Conservation (phyloP, 768 basidiomycete species). For the Termitomyces sp. region DNA sequence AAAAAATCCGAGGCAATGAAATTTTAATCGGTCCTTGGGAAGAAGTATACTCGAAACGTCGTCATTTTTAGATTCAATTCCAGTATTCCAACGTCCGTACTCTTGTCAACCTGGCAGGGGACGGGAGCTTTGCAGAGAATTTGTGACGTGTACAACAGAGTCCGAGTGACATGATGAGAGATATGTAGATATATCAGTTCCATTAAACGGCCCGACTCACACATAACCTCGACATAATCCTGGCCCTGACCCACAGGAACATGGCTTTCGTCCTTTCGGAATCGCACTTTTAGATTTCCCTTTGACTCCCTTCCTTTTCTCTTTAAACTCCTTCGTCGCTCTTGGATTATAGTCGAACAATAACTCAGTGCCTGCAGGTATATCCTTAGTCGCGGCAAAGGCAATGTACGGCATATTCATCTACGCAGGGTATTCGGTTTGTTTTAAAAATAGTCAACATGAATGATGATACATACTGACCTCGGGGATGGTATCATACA, state of each 20-base stretch:
- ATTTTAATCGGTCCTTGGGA: too few species aligned
- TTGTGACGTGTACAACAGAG: too few species aligned
- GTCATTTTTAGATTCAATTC: too few species aligned
- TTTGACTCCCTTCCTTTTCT: constrained; percentile 12
- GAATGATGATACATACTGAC: constrained; percentile 24
- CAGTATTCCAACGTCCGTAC: too few species aligned
- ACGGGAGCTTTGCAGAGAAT: too few species aligned
- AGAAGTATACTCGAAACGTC: too few species aligned
- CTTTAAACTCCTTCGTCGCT: constrained; percentile 11
- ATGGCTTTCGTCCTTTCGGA: constrained; percentile 24
- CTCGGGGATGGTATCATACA: constrained; percentile 55
- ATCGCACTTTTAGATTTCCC: constrained; percentile 17
- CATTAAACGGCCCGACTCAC: constrained; percentile 7
- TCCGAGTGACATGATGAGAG: not conserved
- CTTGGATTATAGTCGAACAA: constrained; percentile 62
- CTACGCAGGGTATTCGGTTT: constrained; percentile 13
- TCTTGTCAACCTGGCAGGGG: too few species aligned
- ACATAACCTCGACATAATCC: constrained; percentile 17
- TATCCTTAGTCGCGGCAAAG: constrained; percentile 44
- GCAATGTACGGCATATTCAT: constrained; percentile 57
- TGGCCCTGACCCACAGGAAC: constrained; percentile 26
- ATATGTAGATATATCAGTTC: too few species aligned
- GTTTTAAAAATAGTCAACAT: not conserved
- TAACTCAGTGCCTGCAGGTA: constrained; percentile 49
- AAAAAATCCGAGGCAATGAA: too few species aligned